Percentiles rank a stretch among this genome's conserved stretches.
Evolutionary conservation across 495 filamentous ascomycete genomes (phyloP).

Genomic region (Podospora pseudoanserina): DNA sequence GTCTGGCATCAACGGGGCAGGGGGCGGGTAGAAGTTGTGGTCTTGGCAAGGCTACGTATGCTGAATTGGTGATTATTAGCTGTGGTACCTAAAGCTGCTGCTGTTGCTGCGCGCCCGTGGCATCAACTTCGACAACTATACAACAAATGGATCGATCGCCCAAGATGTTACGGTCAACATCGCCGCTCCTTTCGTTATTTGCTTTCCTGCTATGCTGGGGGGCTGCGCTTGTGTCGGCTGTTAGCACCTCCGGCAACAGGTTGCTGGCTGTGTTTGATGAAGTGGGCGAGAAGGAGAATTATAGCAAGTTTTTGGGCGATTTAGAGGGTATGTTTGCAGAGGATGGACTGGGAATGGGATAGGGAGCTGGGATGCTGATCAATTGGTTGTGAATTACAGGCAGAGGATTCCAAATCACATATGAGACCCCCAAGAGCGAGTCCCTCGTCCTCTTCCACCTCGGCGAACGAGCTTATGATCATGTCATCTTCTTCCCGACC

Average conservation of each 20-base stretch:
- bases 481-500: conserved; percentile 79
- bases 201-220: conserved; percentile 49
- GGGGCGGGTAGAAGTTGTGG: background rate
- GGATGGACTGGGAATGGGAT: background rate
- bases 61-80: conserved; percentile 21
- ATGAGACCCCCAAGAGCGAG: conserved; percentile 84
- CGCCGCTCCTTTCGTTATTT: conserved; percentile 58
- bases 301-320: conserved; percentile 78
- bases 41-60: conserved; percentile 43
- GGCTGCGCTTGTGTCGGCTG: conserved; percentile 62
- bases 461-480: conserved; percentile 86
- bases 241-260: conserved; percentile 76
- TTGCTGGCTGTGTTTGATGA: conserved; percentile 88
- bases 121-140: conserved; percentile 11
- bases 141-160: conserved; percentile 27
- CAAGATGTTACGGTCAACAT: conserved; percentile 61
- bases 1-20: conserved; percentile 4
- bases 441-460: conserved; percentile 77
- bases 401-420: conserved; percentile 74
- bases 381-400: conserved; percentile 44
- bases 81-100: too few relatives aligned
- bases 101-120: conserved; percentile 8
- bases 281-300: conserved; percentile 67
- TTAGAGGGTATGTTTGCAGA: conserved; percentile 60
- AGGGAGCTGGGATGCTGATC: conserved; percentile 18